These are phyloP conservation scores for Xylaria castorea DNA, from an alignment of 495 filamentous ascomycete species.

Conservation along the genomic window DNA sequence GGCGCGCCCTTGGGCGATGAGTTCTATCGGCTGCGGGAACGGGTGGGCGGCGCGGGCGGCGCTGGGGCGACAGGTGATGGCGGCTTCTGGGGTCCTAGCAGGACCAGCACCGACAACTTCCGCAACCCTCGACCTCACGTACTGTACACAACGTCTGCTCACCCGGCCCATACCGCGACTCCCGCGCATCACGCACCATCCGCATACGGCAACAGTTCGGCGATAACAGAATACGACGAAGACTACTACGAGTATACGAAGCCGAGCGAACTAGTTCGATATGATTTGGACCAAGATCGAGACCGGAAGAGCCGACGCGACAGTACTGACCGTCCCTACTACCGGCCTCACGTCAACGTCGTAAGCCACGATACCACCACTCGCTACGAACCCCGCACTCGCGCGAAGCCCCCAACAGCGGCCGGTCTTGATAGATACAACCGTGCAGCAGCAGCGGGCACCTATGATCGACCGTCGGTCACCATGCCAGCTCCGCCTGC, in stretches of 20 bases:
- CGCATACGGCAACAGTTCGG: slow-evolving; percentile 39
- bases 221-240: slow-evolving; percentile 66
- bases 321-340: slow-evolving; percentile 60
- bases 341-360: slow-evolving; percentile 69
- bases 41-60: slow-evolving; percentile 35
- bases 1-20: slow-evolving; percentile 53
- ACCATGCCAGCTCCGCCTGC: slow-evolving; percentile 52
- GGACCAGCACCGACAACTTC: slow-evolving; percentile 45
- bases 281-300: slow-evolving; percentile 61
- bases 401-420: slow-evolving; percentile 67
- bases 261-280: slow-evolving; percentile 70
- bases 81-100: slow-evolving; percentile 39
- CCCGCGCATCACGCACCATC: slow-evolving; percentile 40
- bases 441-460: slow-evolving; percentile 44
- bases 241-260: slow-evolving; percentile 74
- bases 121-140: slow-evolving; percentile 45
- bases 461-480: slow-evolving; percentile 52
- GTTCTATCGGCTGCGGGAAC: slow-evolving; percentile 50
- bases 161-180: slow-evolving; percentile 19
- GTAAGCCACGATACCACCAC: slow-evolving; percentile 60
- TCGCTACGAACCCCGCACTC: slow-evolving; percentile 52
- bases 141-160: slow-evolving; percentile 40
- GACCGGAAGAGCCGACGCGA: slow-evolving; percentile 55
- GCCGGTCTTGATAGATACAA: slow-evolving; percentile 67
- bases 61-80: slow-evolving; percentile 36